These are phyloP conservation scores for Lodderomyces theae DNA, from an alignment of 1,139 yeast species.

Conservation along the genomic window DNA sequence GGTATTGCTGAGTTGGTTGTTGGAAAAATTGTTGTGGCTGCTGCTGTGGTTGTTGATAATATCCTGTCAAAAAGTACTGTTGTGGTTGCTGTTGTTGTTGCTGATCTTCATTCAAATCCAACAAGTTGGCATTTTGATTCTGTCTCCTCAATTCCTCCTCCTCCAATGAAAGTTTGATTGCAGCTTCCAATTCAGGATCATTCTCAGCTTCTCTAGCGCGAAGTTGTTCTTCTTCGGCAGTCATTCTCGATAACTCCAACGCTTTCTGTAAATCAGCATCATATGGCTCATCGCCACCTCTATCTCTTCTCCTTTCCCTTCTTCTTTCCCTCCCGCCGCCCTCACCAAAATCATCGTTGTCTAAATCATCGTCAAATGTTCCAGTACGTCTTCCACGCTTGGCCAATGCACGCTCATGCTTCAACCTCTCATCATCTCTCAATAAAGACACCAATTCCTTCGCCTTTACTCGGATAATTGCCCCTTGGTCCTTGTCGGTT, in stretches of 20 bases:
- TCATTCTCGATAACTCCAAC: constrained; percentile 72
- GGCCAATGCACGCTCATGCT: constrained; percentile 63
- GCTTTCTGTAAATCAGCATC: constrained; percentile 87
- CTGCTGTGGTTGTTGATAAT: constrained; percentile 36
- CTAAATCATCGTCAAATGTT: constrained; percentile 6
- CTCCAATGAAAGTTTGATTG: constrained; percentile 79
- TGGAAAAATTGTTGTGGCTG: constrained; percentile 15
- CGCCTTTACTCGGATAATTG: constrained; percentile 85
- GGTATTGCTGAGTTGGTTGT: constrained; percentile 20
- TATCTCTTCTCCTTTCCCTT: constrained; percentile 20
- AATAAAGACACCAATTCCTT: constrained; percentile 79
- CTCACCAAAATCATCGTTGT: constrained; percentile 6
- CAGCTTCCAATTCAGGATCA: constrained; percentile 76
- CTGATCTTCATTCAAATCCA: constrained; percentile 45
- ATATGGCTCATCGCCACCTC: constrained; percentile 41
- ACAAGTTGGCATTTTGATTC: constrained; percentile 50
- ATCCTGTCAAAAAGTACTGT: constrained; percentile 31
- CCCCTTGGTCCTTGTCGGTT: constrained; percentile 81
- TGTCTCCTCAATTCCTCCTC: constrained; percentile 77
- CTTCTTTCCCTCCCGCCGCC: constrained; percentile 23
- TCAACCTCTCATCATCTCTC: constrained; percentile 79
- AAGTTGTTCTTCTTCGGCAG: constrained; percentile 75
- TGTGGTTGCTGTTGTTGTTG: constrained; percentile 15
- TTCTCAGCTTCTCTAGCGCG: constrained; percentile 39
- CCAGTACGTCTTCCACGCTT: constrained; percentile 18